phyloP scores from a whole-genome alignment of 108 stramenopile species.

The Phaeodactylum tricornutum region DNA sequence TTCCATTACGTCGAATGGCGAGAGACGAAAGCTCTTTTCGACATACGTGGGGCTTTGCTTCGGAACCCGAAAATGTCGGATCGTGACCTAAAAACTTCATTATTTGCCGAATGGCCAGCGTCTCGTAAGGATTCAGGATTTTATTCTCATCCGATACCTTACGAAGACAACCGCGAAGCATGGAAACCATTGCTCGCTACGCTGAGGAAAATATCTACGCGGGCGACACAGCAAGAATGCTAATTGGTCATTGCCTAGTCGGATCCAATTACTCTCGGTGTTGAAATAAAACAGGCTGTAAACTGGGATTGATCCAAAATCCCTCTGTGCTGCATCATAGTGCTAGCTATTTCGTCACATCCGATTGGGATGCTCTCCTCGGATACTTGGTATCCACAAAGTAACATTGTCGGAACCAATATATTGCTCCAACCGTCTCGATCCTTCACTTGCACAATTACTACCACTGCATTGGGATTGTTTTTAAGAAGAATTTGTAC shows the following conservation, averaged over 20 bases:
- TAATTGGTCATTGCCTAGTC: too few relatives aligned
- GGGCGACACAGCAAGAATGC: conserved; percentile 32
- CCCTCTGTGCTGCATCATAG: too few relatives aligned
- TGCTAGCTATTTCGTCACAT: too few relatives aligned
- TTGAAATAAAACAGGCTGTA: too few relatives aligned
- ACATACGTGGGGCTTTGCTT: conserved; percentile 42
- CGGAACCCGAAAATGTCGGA: conserved; percentile 48
- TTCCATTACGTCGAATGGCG: conserved; percentile 84
- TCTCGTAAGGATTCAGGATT: conserved; percentile 43
- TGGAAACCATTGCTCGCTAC: conserved; percentile 26
- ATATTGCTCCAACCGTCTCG: conserved; percentile 36
- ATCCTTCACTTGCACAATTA: conserved; percentile 37
- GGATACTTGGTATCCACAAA: too few relatives aligned
- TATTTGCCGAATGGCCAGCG: conserved; percentile 57
- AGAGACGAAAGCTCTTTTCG: conserved; percentile 62
- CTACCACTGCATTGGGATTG: conserved; percentile 15
- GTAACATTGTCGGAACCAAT: too few relatives aligned
- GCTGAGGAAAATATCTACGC: conserved; percentile 27
- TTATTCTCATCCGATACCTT: conserved; percentile 57
- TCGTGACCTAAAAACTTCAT: conserved; percentile 41
- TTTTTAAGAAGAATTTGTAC: conserved; percentile 10
- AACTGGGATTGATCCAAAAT: too few relatives aligned
- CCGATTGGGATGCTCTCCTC: too few relatives aligned
- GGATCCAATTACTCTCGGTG: too few relatives aligned
- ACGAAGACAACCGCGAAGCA: conserved; percentile 13